phyloP scores from a whole-genome alignment of 202 grass and related monocot genomes.

The Tripidium arundinaceum region DNA sequence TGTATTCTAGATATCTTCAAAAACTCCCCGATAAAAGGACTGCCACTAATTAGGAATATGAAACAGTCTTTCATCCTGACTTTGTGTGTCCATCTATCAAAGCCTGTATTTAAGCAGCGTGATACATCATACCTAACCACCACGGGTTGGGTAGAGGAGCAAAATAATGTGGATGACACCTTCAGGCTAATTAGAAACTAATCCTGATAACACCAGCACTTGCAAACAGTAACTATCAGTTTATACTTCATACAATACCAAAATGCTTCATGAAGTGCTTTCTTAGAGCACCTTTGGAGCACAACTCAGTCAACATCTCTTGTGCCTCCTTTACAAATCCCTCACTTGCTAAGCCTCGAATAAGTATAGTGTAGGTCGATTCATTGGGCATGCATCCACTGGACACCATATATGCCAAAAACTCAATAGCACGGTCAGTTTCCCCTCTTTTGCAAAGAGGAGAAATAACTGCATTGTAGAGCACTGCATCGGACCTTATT shows the following conservation, averaged over 20 bases:
- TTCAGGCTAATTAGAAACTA: background rate
- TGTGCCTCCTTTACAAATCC: slow-evolving; percentile 58
- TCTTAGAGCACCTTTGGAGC: slow-evolving; percentile 55
- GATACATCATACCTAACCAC: slow-evolving; percentile 4
- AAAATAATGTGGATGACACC: background rate
- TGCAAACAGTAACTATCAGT: background rate
- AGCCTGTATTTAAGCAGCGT: slow-evolving; percentile 5
- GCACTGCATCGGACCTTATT: slow-evolving; percentile 46
- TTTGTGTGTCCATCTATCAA: slow-evolving; percentile 1
- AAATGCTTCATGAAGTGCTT: slow-evolving; percentile 43
- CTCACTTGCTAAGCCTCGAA: slow-evolving; percentile 53
- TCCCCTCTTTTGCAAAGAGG: slow-evolving; percentile 63
- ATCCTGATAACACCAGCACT: background rate
- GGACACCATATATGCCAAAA: slow-evolving; percentile 63
- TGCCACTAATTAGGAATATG: background rate
- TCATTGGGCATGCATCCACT: slow-evolving; percentile 62
- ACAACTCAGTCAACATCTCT: slow-evolving; percentile 47
- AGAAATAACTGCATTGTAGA: slow-evolving; percentile 63
- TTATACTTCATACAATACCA: slow-evolving; percentile 35
- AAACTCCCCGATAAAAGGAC: background rate
- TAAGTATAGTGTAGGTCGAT: slow-evolving; percentile 59
- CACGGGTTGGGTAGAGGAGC: background rate
- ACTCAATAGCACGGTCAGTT: slow-evolving; percentile 54
- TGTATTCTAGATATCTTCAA: background rate
- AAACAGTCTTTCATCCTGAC: background rate